phyloP scores from a whole-genome alignment of 2,329 filamentous ascomycete species.

The Cordyceps tenuipes region DNA sequence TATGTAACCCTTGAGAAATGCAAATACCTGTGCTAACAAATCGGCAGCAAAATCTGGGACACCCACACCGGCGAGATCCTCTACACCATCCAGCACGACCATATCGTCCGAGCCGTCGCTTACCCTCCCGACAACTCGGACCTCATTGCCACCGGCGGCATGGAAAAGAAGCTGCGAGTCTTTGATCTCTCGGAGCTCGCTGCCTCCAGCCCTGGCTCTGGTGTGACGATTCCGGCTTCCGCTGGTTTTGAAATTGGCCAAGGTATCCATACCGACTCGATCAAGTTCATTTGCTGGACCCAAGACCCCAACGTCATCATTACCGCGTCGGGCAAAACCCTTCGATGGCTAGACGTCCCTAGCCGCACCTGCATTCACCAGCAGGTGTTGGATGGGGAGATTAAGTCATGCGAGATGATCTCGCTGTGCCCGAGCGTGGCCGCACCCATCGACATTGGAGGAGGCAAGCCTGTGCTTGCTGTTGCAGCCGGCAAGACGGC shows the following conservation, averaged over 20 bases:
- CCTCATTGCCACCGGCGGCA: conserved; percentile 87
- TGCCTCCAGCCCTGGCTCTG: conserved; percentile 28
- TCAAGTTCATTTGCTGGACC: conserved; percentile 96
- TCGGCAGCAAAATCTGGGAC: conserved; percentile 85
- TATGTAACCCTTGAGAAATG: conserved; percentile 35
- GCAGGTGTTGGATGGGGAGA: conserved; percentile 70
- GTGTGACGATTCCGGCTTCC: conserved; percentile 47
- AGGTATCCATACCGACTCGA: conserved; percentile 74
- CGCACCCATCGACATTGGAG: conserved; percentile 53
- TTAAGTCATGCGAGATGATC: conserved; percentile 88
- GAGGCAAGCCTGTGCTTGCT: conserved; percentile 65
- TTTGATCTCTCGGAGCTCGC: conserved; percentile 69
- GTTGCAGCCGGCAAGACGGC: conserved; percentile 91
- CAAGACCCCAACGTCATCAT: conserved; percentile 79
- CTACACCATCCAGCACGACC: conserved; percentile 79
- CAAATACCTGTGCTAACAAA: conserved; percentile 20
- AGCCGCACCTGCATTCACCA: conserved; percentile 67
- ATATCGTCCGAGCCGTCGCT: conserved; percentile 90
- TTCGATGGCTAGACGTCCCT: conserved; percentile 91
- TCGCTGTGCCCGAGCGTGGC: conserved; percentile 52
- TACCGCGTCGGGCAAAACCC: conserved; percentile 83
- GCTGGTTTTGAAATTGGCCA: conserved; percentile 79
- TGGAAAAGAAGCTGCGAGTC: conserved; percentile 92
- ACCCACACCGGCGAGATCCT: conserved; percentile 87
- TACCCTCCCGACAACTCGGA: conserved; percentile 75